Base-by-base conservation (phyloP, 495 filamentous ascomycete genomes). In the Penicillium macrosclerotiorum region DNA sequence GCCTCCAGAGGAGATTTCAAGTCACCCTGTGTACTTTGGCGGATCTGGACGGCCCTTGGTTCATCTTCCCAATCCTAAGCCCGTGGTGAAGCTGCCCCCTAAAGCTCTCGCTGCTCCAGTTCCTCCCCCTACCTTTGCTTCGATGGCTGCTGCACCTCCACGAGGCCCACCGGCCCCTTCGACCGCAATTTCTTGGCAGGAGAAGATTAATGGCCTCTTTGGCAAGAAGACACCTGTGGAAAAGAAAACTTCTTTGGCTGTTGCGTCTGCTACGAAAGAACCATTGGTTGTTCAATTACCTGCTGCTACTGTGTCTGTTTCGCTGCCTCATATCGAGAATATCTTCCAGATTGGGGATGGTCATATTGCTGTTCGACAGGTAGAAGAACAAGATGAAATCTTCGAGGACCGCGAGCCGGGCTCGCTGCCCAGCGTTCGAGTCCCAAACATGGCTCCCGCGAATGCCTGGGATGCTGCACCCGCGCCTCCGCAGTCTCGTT, bases 391-490 rank as follows among this genome's bases (percentile, higher is more conserved):
- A 12, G 88, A 92, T 50, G 86, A 85, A 45, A 85, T 89, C 51
- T 89, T 92, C 43, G 88, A 89, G 47, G 85, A 91, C 58, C 85
- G 86, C 47, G 88, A 90, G 62, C 85, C 84, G 61, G 88, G 86
- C 4, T 90, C 86, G 31, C 63, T 87, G 16, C 87, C 87, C 8
- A 74, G 79, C 25, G 79, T 92, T 12, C 79, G 76, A 37, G 71
- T 90, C 3, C 86, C 88, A 9, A 70, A 68, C 17, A 74, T 73
- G 45, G 76, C 80, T 19, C 82, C 85, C 6, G 72, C 78, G 18
- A 59, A 62, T 26, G 73, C 71, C 22, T 79, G 76, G 76, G 55
- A 57, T 29, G 59, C 53, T 69, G 80, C 79, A 19, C 66, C 48
- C 5, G 47, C 62, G 18, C 62, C 66, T 18, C 58, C 64, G 9